Percentiles rank a stretch among this genome's conserved stretches.
These are phyloP conservation scores for Flammula alnicola DNA, from an alignment of 1,284 basidiomycete genomes.

Conservation along the genomic window DNA sequence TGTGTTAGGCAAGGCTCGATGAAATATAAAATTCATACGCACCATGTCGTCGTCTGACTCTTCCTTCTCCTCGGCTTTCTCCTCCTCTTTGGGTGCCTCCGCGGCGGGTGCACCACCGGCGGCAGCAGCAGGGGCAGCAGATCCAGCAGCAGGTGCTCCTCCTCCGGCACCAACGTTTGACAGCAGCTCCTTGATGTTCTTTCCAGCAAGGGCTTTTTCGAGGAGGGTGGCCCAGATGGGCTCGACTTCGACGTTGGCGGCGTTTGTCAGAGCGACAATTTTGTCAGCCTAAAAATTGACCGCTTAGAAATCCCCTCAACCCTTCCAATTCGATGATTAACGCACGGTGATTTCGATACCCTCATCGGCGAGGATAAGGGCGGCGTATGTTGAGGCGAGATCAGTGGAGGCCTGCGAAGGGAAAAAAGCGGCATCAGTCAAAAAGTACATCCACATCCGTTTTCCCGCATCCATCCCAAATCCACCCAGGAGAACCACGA, in stretches of 20 bases:
- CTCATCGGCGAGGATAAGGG: slow-evolving; percentile 97
- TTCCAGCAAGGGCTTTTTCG: slow-evolving; percentile 97
- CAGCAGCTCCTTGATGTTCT: slow-evolving; percentile 95
- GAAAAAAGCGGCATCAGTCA: slow-evolving; percentile 19
- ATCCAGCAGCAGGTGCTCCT: slow-evolving; percentile 75
- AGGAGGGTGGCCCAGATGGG: slow-evolving; percentile 97
- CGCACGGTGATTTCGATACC: slow-evolving; percentile 95
- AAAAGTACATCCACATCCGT: slow-evolving; percentile 21
- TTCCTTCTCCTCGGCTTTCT: slow-evolving; percentile 89
- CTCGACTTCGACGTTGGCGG: slow-evolving; percentile 89
- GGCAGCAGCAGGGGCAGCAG: slow-evolving; percentile 58
- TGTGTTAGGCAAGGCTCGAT: slow-evolving; percentile 1
- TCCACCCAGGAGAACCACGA: slow-evolving; percentile 27
- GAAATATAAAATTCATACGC: slow-evolving; percentile 35
- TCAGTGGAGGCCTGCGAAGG: slow-evolving; percentile 59
- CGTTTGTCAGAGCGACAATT: slow-evolving; percentile 82
- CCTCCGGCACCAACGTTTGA: slow-evolving; percentile 90
- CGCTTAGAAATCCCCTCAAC: background rate
- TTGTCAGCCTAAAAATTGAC: slow-evolving; percentile 80
- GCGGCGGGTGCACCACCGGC: slow-evolving; percentile 66
- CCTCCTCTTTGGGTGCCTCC: slow-evolving; percentile 67
- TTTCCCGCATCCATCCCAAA: slow-evolving; percentile 31
- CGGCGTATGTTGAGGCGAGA: slow-evolving; percentile 89
- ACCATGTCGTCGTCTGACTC: slow-evolving; percentile 94
- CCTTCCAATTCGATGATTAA: slow-evolving; percentile 23